Evolutionary conservation across 1,284 basidiomycete genomes (phyloP).

Genomic region (Tylopilus sp.): DNA sequence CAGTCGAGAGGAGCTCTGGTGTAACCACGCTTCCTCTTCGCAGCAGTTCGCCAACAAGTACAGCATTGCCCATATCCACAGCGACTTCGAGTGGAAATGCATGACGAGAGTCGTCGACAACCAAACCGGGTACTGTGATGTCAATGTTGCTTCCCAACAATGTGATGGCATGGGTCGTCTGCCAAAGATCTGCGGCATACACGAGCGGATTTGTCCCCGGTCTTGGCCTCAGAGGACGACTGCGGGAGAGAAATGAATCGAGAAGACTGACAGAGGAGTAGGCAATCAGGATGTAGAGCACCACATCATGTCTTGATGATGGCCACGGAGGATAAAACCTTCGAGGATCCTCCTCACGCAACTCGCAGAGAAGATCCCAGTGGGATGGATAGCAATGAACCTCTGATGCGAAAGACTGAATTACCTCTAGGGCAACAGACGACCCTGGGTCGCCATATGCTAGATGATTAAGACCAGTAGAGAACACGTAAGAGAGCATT

Average conservation of each 20-base stretch:
- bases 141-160: background rate
- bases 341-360: background rate
- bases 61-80: background rate
- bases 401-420: conserved; percentile 2
- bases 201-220: background rate
- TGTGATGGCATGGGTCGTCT: background rate
- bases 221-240: background rate
- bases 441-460: conserved; percentile 2
- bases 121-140: background rate
- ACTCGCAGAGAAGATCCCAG: background rate
- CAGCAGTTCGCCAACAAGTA: background rate
- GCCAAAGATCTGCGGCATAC: background rate
- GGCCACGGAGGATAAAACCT: background rate
- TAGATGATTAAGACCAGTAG: conserved; percentile 10
- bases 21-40: background rate
- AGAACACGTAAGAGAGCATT: conserved; percentile 10
- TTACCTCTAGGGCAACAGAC: background rate
- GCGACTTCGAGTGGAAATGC: background rate
- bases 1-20: background rate
- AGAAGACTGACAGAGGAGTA: background rate
- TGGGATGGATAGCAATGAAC: conserved; percentile 3
- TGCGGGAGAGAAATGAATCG: background rate
- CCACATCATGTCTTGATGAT: background rate
- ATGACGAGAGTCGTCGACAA: background rate
- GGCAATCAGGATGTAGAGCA: background rate